These are phyloP conservation scores for Aechmea fasciata DNA, from an alignment of 176 grass and related monocot species.

Conservation along the genomic window DNA sequence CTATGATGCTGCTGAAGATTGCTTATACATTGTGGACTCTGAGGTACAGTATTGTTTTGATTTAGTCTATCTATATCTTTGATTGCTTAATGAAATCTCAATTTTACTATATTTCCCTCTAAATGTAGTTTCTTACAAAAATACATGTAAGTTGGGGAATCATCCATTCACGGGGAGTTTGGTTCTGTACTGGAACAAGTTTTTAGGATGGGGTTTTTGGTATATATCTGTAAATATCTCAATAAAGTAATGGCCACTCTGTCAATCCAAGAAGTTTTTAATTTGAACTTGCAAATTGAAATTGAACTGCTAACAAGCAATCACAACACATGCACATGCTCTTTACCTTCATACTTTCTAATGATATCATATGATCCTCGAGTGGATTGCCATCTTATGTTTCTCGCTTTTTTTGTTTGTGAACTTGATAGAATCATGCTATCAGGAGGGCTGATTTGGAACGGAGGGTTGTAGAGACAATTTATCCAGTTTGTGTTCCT, in stretches of 20 bases:
- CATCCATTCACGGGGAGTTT: too few species aligned
- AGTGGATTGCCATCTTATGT: background rate
- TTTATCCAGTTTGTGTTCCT: conserved; percentile 51
- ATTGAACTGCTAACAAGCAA: too few species aligned
- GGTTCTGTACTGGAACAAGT: too few species aligned
- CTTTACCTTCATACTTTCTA: too few species aligned
- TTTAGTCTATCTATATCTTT: background rate
- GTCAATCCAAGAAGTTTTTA: too few species aligned
- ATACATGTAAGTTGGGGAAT: background rate
- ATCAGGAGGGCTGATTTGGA: conserved; percentile 78
- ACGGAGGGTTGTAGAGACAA: conserved; percentile 58
- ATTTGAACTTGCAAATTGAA: too few species aligned
- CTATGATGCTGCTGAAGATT: conserved; percentile 58
- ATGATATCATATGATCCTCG: too few species aligned
- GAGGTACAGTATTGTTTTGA: conserved; percentile 37
- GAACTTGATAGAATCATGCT: conserved; percentile 50
- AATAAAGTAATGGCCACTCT: too few species aligned
- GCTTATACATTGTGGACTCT: conserved; percentile 85
- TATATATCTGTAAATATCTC: too few species aligned
- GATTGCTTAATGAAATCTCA: background rate
- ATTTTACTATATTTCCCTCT: too few species aligned
- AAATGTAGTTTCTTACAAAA: background rate
- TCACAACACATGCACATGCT: too few species aligned
- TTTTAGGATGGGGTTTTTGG: too few species aligned
- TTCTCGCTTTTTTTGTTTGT: conserved; percentile 1